Conservation (phyloP, 2,329 filamentous ascomycete genomes). For the Ilyonectria sp. region DNA sequence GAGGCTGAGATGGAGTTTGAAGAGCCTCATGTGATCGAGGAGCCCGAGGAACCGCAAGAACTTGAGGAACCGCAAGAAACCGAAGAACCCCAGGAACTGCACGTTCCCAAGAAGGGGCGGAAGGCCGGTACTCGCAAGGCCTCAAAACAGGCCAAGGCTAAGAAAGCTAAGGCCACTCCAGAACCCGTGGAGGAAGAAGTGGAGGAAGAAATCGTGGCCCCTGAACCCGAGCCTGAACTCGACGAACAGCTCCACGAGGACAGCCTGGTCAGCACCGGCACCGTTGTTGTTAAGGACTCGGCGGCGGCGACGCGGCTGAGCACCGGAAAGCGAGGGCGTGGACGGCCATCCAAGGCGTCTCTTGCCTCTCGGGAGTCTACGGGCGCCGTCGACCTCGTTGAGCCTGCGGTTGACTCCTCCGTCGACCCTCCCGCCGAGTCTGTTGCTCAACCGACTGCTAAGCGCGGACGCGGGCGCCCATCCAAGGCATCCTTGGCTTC, state of each 20-base stretch:
- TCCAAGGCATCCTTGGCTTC: conserved; percentile 51
- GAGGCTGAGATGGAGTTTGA: conserved; percentile 65
- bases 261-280: conserved; percentile 60
- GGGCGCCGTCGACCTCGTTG: conserved; percentile 44
- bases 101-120: conserved; percentile 68
- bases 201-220: conserved; percentile 37
- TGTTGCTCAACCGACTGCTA: conserved; percentile 38
- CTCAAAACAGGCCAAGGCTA: conserved; percentile 66
- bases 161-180: conserved; percentile 58
- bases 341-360: conserved; percentile 51
- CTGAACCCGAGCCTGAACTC: conserved; percentile 24
- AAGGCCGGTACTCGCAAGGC: conserved; percentile 67
- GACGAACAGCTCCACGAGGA: conserved; percentile 51
- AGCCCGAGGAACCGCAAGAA: neutral
- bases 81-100: conserved; percentile 56
- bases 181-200: conserved; percentile 44
- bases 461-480: conserved; percentile 51
- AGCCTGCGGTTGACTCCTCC: conserved; percentile 34
- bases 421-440: conserved; percentile 15
- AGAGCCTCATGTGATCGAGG: conserved; percentile 34
- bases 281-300: conserved; percentile 58
- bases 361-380: conserved; percentile 45
- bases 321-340: conserved; percentile 47
- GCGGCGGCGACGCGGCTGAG: conserved; percentile 34
- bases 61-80: conserved; percentile 32